Evolutionary conservation across 2,329 filamentous ascomycete genomes (phyloP), one percentile per base, ranked within the genome.

Genomic region (Pleoardoris graminearum): DNA sequence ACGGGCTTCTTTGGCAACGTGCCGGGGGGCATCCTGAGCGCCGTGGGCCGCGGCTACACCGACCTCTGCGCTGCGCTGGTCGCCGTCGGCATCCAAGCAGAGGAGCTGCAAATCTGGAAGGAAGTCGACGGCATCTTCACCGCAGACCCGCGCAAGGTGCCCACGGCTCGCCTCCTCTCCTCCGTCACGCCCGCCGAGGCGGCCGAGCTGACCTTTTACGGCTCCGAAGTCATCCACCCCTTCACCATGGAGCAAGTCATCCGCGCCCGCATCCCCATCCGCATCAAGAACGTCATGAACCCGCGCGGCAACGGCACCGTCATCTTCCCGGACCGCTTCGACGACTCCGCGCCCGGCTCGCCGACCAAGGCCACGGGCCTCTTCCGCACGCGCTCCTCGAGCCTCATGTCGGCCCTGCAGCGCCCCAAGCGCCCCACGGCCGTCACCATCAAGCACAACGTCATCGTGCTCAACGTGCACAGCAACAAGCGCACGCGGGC

Each of bases 71-170:
- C 94, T 11, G 92, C 94, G 5, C 80, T 99, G 14, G 87, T 92
- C 46, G 91, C 94, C 1, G 93, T 99, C 8, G 93, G 91, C 3
- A 79, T 95, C n/a, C 80, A 85, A 63, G 94, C 94, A 0, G 79
- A 87, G 48, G 94, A 99, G 74, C 82, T 99, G 47, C 94, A 99
- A 74, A 89, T 99, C 58, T 97, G 94, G 94, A 99, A 99, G 78
- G 94, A 99, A 72, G 94, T 99, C 6, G 94, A 99, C 73, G 92
- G 91, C 53, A 95, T 97, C 69, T 94, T 96, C 75, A 89, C 86
- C 1, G 86, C 86, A 4, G 93, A 97, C 68, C 90, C 90, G 3
- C 85, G 88, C 63, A 95, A 94, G 74, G 90, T 95, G 33, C 92
- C 93, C 3, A 97, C 93, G 0, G 95, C 94, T n/a, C 83, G 88